Percentiles rank a stretch among this genome's conserved stretches.
These are phyloP conservation scores for Ophiocordyceps unilateralis DNA, from an alignment of 2,329 filamentous ascomycete genomes.

Conservation along the genomic window DNA sequence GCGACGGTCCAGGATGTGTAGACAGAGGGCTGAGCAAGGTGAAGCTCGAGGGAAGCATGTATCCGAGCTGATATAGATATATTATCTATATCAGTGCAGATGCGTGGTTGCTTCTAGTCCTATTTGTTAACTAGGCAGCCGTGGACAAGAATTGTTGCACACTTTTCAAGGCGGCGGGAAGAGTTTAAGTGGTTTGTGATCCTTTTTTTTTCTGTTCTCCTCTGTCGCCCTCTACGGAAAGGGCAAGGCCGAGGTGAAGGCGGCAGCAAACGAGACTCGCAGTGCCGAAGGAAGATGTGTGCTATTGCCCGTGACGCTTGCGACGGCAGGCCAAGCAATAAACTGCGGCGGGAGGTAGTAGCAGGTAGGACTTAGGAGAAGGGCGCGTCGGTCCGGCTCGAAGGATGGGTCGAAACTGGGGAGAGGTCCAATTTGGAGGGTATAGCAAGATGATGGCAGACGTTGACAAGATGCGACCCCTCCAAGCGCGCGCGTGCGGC, in stretches of 20 bases:
- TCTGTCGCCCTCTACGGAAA: not conserved
- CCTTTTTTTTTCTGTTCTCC: not conserved
- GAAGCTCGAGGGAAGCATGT: not conserved
- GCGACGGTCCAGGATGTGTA: not conserved
- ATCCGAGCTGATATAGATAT: not conserved
- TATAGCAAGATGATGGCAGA: not conserved
- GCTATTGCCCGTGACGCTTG: not conserved
- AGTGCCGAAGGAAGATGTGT: not conserved
- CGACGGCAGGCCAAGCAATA: no score
- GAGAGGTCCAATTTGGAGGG: not conserved
- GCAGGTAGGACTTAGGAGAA: not conserved
- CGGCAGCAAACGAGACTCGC: not conserved
- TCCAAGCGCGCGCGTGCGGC: constrained; percentile 1
- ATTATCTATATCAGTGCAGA: not conserved
- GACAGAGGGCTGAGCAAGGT: not conserved
- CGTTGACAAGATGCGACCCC: not conserved
- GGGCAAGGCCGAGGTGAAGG: not conserved
- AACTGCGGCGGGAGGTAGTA: not conserved
- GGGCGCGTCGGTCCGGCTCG: not conserved
- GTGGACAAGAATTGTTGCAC: not conserved
- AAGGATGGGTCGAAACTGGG: not conserved
- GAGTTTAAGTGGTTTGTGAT: not conserved
- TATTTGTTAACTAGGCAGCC: no score
- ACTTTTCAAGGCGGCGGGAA: not conserved
- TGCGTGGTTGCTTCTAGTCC: not conserved